Evolutionary conservation across 805 yeast genomes (phyloP).

Genomic region (Scheffersomyces lignosus): DNA sequence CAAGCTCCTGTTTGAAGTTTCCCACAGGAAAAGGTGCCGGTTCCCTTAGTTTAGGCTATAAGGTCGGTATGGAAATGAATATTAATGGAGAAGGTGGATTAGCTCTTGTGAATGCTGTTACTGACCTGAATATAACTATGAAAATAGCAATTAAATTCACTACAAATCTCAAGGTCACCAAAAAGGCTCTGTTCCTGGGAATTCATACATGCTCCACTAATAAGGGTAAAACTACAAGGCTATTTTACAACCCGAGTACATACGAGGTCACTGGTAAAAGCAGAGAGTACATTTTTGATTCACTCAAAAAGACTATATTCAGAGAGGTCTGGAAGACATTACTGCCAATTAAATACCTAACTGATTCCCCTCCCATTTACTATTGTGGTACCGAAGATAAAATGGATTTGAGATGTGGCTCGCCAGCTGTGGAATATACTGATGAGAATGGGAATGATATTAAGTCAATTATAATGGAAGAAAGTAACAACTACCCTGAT

Average conservation of each 20-base stretch:
- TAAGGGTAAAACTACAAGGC: conserved; percentile 14
- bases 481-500: no score
- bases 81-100: conserved; percentile 1
- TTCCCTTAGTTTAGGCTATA: conserved; percentile 3
- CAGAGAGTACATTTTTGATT: conserved; percentile 9
- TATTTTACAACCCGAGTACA: conserved; percentile 16
- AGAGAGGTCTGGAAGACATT: conserved; percentile 8
- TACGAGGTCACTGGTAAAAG: conserved; percentile 7
- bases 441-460: conserved; percentile 8
- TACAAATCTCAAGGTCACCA: conserved; percentile 5
- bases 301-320: conserved; percentile 2
- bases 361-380: conserved; percentile 14
- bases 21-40: background rate
- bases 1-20: conserved; percentile 10
- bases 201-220: conserved; percentile 16
- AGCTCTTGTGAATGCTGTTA: background rate
- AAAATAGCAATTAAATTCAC: conserved; percentile 5
- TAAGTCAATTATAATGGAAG: background rate
- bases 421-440: conserved; percentile 5
- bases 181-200: conserved; percentile 10
- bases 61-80: conserved; percentile 6
- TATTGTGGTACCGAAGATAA: conserved; percentile 17
- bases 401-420: conserved; percentile 15
- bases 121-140: background rate
- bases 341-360: conserved; percentile 5